Evolutionary conservation across 768 basidiomycete species (phyloP), one percentile per base, ranked within the genome.

Genomic region (Trametes cubensis): DNA sequence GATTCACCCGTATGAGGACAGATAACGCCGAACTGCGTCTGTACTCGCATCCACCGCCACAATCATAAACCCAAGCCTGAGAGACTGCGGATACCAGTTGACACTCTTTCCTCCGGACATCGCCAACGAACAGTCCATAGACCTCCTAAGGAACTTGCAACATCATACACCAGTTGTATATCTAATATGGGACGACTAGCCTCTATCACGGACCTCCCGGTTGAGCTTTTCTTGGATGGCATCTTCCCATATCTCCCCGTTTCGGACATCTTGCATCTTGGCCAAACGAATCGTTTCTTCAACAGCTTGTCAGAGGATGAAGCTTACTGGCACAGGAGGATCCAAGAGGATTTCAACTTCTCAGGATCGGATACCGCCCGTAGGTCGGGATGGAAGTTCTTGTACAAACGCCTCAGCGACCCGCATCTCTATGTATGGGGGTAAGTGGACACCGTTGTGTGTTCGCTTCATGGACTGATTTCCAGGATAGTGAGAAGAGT

Each of bases 151-250:
- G 13, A 54, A 25, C 10, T 21, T 41, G 14, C 30, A 39, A 6
- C 21, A 41, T 11, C 38, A 23, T 23, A 21, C 21, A 10, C n/a
- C 5, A 2, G 41, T 18, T 11, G 34, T 34, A 34, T 34, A 4
- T 34, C 5, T 34, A 34, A 2, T 11, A 34, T 34, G 34, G 34
- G 21, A 48, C 47, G 21, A 15, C n/a, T 30, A 34, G 26, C 34
- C 11, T 54, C 53, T n/a, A 23, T 89, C 26, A 66, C 78, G 21
- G 80, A 85, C 57, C 68, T 94, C 17, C 93, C 94, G 3, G 71
- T 88, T 25, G 93, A 95, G 72, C 77, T 94, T n/a, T 72, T 94
- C 30, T 74, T 92, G 23, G 92, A 95, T 72, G 82, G 89, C 64
- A 62, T 95, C 4, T 75, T 92, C 6, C 86, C 87, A 21, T 67